These are phyloP conservation scores for Pythium grandisporangium DNA, from an alignment of 352 stramenopile genomes.

Conservation along the genomic window DNA sequence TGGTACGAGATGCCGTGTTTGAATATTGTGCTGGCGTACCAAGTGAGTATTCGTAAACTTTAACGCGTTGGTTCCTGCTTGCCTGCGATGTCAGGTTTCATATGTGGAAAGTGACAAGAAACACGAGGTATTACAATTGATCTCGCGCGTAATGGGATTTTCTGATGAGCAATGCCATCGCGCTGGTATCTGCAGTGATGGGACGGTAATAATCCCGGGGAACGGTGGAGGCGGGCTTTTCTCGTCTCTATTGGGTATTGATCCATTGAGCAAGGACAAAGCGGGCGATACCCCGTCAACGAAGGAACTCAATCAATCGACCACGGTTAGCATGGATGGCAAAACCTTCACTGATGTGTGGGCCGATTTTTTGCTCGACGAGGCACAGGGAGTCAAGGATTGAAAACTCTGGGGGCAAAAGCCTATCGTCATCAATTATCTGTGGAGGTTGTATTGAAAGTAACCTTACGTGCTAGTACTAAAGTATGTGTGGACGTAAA, in stretches of 20 bases:
- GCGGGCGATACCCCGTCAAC: constrained; percentile 1
- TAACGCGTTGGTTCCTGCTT: no score
- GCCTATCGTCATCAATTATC: no score
- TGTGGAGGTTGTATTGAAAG: no score
- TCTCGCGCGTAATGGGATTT: constrained; percentile 69
- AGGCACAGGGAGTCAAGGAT: constrained; percentile 27
- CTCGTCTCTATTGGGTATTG: constrained; percentile 49
- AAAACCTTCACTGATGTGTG: constrained; percentile 70
- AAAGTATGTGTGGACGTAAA: no score
- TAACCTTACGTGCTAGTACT: not conserved
- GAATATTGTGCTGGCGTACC: not conserved
- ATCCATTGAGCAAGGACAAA: constrained; percentile 6
- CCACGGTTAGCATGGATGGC: constrained; percentile 30
- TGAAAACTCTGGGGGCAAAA: not conserved
- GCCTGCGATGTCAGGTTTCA: constrained; percentile 23
- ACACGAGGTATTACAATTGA: constrained; percentile 55
- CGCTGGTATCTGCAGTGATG: constrained; percentile 25
- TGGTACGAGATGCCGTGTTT: constrained; percentile 29
- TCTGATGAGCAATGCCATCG: constrained; percentile 59
- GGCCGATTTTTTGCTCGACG: constrained; percentile 58
- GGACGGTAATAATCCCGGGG: constrained; percentile 29
- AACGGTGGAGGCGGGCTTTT: constrained; percentile 61
- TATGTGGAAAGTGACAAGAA: constrained; percentile 72
- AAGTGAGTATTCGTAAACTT: no score
- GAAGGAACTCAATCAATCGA: not conserved